Evolutionary conservation across 306 rosid species (phyloP).

Genomic region (Ormosia emarginata): DNA sequence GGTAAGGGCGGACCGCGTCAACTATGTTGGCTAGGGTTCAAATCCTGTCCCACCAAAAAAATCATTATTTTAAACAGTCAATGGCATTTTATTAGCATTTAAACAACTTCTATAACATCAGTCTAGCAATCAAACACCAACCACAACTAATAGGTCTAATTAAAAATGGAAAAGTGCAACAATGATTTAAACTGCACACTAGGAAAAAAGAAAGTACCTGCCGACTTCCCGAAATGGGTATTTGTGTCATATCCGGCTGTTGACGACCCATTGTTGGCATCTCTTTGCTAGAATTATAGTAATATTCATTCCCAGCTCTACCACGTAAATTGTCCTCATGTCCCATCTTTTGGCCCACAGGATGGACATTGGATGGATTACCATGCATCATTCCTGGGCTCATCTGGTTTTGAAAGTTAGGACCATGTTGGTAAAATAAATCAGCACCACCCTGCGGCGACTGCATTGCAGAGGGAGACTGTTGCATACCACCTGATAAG

Average conservation of each 20-base stretch:
- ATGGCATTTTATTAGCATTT: not conserved
- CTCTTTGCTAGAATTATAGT: constrained; percentile 61
- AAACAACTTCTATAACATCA: not conserved
- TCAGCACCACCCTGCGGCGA: constrained; percentile 64
- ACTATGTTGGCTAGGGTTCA: not conserved
- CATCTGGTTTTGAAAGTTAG: constrained; percentile 70
- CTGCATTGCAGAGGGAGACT: constrained; percentile 54
- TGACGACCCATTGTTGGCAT: constrained; percentile 46
- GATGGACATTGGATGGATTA: constrained; percentile 64
- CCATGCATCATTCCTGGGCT: constrained; percentile 55
- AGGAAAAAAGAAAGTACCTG: constrained; percentile 46
- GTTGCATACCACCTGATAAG: constrained; percentile 49
- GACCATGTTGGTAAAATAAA: constrained; percentile 54
- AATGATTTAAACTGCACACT: not conserved
- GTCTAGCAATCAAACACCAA: not conserved
- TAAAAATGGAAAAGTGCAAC: not conserved
- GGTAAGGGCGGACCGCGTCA: not conserved
- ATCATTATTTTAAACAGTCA: not conserved
- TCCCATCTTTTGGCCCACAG: constrained; percentile 51
- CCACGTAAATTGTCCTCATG: constrained; percentile 54
- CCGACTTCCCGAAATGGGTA: constrained; percentile 63
- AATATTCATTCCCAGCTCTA: constrained; percentile 69
- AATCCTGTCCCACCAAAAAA: not conserved
- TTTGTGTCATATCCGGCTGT: constrained; percentile 70
- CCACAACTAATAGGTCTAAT: not conserved